Evolutionary conservation across 441 rosid genomes (phyloP).

Genomic region (Viola pubescens): DNA sequence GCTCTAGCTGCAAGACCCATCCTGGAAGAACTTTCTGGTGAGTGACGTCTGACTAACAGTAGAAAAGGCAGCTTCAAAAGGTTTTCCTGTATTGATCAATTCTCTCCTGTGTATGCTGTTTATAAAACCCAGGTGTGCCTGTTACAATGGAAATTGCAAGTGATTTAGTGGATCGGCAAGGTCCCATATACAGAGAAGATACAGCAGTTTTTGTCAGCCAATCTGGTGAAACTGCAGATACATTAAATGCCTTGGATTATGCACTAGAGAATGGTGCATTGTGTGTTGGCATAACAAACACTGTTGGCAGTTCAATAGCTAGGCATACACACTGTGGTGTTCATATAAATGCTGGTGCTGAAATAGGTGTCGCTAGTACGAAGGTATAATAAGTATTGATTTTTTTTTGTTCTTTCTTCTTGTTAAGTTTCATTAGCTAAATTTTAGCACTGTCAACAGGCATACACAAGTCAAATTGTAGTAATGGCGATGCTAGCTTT

Average conservation of each 20-base stretch:
- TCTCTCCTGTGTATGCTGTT: neutral
- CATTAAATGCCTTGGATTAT: constrained; percentile 77
- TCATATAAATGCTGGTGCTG: constrained; percentile 91
- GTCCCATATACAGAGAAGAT: constrained; percentile 96
- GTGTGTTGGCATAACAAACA: constrained; percentile 94
- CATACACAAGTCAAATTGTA: constrained; percentile 94
- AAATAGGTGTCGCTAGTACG: constrained; percentile 96
- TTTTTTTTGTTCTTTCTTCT: neutral
- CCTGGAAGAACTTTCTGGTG: constrained; percentile 93
- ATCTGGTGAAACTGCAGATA: constrained; percentile 99
- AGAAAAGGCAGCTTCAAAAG: constrained; percentile 2
- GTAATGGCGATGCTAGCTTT: constrained; percentile 95
- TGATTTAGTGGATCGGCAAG: constrained; percentile 89
- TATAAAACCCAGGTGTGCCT: constrained; percentile 50
- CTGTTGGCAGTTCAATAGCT: constrained; percentile 96
- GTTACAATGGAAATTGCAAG: constrained; percentile 98
- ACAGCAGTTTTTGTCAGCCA: constrained; percentile 97
- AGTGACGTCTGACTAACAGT: constrained; percentile 13
- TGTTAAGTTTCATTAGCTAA: constrained; percentile 11
- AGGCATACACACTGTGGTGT: constrained; percentile 88
- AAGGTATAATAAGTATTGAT: constrained; percentile 36
- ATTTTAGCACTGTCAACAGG: constrained; percentile 35
- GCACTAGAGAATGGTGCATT: constrained; percentile 83
- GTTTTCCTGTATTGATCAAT: constrained; percentile 6
- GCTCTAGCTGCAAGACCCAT: constrained; percentile 92